A percentile compares a stretch with the other conserved stretches of the same genome.
Evolutionary conservation across 2,329 filamentous ascomycete genomes (phyloP).

Genomic region (Ophiostoma tasmaniense): DNA sequence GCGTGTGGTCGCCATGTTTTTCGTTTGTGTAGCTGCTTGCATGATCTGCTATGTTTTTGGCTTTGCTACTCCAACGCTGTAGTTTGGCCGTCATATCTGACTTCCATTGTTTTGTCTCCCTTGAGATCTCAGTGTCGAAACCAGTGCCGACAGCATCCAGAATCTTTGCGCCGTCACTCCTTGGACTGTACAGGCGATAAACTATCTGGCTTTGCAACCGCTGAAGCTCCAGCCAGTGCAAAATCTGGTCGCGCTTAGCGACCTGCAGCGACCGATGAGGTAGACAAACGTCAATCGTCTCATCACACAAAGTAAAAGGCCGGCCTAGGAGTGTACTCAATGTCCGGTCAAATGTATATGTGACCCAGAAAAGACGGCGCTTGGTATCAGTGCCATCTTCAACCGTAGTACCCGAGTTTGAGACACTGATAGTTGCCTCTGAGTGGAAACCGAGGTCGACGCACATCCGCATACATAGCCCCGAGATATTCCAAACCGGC

Average conservation of each 20-base stretch:
- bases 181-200: slow-evolving; percentile 10
- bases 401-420: neutral
- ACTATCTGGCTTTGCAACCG: slow-evolving; percentile 22
- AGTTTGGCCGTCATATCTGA: slow-evolving; percentile 8
- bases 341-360: slow-evolving; percentile 23
- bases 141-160: neutral
- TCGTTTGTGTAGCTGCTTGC: neutral
- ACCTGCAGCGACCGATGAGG: slow-evolving; percentile 12
- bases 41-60: neutral
- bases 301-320: slow-evolving; percentile 23
- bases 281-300: slow-evolving; percentile 21
- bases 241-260: slow-evolving; percentile 15
- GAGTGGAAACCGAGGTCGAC: slow-evolving; percentile 23
- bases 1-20: slow-evolving; percentile 4
- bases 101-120: slow-evolving; percentile 8
- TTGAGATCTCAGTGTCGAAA: neutral
- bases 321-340: slow-evolving; percentile 23
- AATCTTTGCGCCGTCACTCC: neutral
- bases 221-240: slow-evolving; percentile 23
- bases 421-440: slow-evolving; percentile 18
- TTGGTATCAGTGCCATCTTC: slow-evolving; percentile 17
- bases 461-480: slow-evolving; percentile 23
- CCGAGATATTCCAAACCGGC: slow-evolving; percentile 24
- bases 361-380: slow-evolving; percentile 24
- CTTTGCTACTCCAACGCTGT: neutral